phyloP scores from a whole-genome alignment of 164 flowering plant genomes.

The Malania oleifera region DNA sequence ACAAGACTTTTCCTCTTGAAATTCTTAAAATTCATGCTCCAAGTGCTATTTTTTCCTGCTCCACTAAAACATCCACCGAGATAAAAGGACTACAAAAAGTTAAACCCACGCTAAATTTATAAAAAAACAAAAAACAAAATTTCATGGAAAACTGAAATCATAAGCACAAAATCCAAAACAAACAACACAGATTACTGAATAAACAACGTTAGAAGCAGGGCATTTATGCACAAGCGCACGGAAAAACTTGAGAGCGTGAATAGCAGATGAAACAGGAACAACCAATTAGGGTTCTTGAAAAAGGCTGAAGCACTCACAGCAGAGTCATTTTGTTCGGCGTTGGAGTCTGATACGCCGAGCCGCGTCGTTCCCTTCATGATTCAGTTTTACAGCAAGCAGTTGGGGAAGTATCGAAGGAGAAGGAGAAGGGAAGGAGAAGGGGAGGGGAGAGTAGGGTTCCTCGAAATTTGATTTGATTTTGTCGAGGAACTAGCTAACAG shows the following conservation, averaged over 20 bases:
- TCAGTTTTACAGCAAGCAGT: not conserved
- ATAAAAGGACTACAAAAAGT: too few relatives aligned
- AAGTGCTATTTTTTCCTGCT: too few relatives aligned
- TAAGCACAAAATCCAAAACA: too few relatives aligned
- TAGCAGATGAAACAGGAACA: not conserved
- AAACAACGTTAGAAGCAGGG: not conserved
- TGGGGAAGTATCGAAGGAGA: not conserved
- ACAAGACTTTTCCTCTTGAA: too few relatives aligned
- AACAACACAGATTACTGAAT: not conserved
- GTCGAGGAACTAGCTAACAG: too few relatives aligned
- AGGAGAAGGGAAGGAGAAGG: slow-evolving; percentile 2
- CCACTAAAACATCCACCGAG: too few relatives aligned
- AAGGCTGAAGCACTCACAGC: slow-evolving; percentile 25
- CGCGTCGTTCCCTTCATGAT: slow-evolving; percentile 61
- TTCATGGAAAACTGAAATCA: too few relatives aligned
- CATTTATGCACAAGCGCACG: too few relatives aligned
- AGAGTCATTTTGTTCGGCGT: slow-evolving; percentile 30
- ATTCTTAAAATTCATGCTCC: too few relatives aligned
- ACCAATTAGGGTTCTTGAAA: slow-evolving; percentile 9
- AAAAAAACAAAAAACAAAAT: too few relatives aligned
- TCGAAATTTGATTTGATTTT: not conserved
- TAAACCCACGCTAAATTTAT: too few relatives aligned
- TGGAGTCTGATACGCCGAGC: slow-evolving; percentile 36
- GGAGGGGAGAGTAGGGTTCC: slow-evolving; percentile 9
- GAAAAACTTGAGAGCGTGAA: not conserved